Evolutionary conservation across 495 filamentous ascomycete genomes (phyloP), one percentile per base, ranked within the genome.

Genomic region (Hypoxylon subgilvum): DNA sequence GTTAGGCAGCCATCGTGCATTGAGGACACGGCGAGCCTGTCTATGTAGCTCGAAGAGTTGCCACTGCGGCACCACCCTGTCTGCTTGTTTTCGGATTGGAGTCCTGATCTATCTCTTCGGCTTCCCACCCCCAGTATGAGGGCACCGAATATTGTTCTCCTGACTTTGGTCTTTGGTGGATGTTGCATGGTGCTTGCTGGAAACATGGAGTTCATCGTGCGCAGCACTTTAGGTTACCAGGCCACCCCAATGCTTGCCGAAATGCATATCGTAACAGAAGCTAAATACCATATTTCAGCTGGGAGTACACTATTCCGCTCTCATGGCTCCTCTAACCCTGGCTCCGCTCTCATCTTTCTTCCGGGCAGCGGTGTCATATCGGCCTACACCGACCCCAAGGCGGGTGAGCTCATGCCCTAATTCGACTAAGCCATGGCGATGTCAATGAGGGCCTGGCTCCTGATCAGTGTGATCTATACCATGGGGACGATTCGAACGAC

Each of bases 381-480:
- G 28, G 62, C 68, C 25, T 75, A 74, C 48, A 64, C 59, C 23
- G 68, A 73, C 36, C 10, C 46, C 22, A 32, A 30, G 13, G 68
- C 66, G 2, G 61, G 61, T 17, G 52, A 43, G 9, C 61, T 64
- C 0, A 59, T 32, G 23, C 52, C 41, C 2, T 63, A 70, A 0
- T 69, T 75, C 45, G 30, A 49, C 2, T 63, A 72, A 22, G 72
- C 72, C n/a, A 54, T 75, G 28, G 69, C 67, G 12, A 63, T 75
- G 54, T 72, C 60, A 38, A 48, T 68, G 9, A 74, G 73, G 73
- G 67, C 66, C 14, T 75, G 73, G 71, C 71, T 76, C 48, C 73
- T 76, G 43, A 39, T 76, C n/a, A 72, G 58, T 4, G 52, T 66
- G 34, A 71, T 76, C 35, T 73, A 74, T 46, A 69, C 69, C n/a